A percentile compares a stretch with the other conserved stretches of the same genome.
Conservation (phyloP, 106 monocot species). For the Posidonia australis region DNA sequence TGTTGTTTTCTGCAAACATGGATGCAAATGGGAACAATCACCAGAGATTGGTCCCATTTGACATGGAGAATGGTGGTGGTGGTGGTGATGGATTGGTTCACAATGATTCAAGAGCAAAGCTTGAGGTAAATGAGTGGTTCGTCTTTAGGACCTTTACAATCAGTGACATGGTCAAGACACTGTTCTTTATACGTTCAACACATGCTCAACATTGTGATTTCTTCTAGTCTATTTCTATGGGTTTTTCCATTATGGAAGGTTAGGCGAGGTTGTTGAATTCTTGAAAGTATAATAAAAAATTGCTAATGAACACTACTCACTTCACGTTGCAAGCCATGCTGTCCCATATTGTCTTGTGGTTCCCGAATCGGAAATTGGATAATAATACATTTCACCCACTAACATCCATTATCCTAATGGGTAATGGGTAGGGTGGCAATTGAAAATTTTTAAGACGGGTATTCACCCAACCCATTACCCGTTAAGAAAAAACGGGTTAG, state of each 20-base stretch:
- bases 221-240: neutral
- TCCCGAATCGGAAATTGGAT: conserved; percentile 28
- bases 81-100: conserved; percentile 15
- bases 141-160: conserved; percentile 22
- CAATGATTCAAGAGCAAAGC: conserved; percentile 28
- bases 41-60: conserved; percentile 19
- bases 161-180: conserved; percentile 43
- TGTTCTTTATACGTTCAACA: conserved; percentile 69
- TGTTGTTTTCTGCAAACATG: neutral
- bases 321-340: conserved; percentile 76
- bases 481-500: no score
- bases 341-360: conserved; percentile 51
- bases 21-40: neutral
- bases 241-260: neutral
- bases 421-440: no score
- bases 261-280: conserved; percentile 5
- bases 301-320: conserved; percentile 89
- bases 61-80: conserved; percentile 32
- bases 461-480: no score
- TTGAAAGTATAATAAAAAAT: conserved; percentile 63
- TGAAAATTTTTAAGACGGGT: no score
- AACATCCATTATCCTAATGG: no score
- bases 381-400: no score
- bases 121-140: conserved; percentile 29
- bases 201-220: conserved; percentile 75